A percentile compares a stretch with the other conserved stretches of the same genome.
Conservation (phyloP, 441 rosid genomes). For the Hura crepitans region DNA sequence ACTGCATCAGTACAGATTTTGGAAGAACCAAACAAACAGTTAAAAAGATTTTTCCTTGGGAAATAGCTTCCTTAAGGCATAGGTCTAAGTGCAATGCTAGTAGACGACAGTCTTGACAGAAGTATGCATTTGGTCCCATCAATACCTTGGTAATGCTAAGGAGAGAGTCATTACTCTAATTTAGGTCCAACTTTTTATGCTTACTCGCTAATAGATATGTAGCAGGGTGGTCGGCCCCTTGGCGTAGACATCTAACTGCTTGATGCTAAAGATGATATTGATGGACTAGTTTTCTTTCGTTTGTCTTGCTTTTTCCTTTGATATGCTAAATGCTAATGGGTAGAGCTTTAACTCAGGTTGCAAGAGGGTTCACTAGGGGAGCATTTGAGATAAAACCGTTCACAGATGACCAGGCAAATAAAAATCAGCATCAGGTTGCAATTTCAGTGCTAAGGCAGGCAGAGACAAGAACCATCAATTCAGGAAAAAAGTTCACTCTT, state of each 20-base stretch:
- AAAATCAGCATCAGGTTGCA: slow-evolving; percentile 51
- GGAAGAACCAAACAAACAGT: not conserved
- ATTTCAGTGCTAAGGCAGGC: slow-evolving; percentile 57
- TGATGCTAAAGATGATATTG: not conserved
- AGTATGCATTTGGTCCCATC: not conserved
- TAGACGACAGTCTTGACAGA: not conserved
- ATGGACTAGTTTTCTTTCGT: not conserved
- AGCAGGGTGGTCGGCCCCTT: not conserved
- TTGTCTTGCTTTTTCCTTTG: no score
- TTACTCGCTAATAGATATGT: not conserved
- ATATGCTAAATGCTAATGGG: slow-evolving; percentile 15
- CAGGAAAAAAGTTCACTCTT: slow-evolving; percentile 64
- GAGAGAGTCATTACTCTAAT: not conserved
- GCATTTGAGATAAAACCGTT: slow-evolving; percentile 76
- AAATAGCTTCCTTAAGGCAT: not conserved
- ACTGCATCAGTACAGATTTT: not conserved
- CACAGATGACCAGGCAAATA: slow-evolving; percentile 51
- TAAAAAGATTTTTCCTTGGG: not conserved
- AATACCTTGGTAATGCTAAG: not conserved
- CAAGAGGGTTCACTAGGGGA: slow-evolving; percentile 79
- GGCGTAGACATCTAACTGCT: not conserved
- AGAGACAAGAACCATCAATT: slow-evolving; percentile 44
- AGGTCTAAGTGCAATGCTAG: not conserved
- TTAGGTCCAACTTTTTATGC: not conserved
- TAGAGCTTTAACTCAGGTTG: slow-evolving; percentile 48